Percentiles rank a stretch among this genome's conserved stretches.
phyloP scores from a whole-genome alignment of 345 rosid species.

The Gossypioides kirkii region DNA sequence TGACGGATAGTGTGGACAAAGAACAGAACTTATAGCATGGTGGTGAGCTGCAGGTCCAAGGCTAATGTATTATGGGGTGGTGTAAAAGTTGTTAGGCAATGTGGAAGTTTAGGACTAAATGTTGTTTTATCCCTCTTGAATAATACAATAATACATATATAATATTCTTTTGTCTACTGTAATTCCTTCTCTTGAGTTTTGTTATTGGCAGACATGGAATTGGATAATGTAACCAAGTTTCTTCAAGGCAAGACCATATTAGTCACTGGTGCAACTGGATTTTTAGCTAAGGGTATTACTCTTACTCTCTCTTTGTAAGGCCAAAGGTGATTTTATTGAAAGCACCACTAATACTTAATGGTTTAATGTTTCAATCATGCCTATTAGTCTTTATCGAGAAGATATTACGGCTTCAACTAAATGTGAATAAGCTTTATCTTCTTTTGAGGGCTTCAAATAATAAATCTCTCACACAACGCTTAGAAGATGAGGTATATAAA shows the following conservation, averaged over 20 bases:
- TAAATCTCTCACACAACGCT: conserved; percentile 33
- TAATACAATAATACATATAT: no score
- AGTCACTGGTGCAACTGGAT: not conserved
- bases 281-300: conserved; percentile 18
- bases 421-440: conserved; percentile 50
- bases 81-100: no score
- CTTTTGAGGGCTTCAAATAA: conserved; percentile 41
- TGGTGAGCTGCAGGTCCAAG: no score
- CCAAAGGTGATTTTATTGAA: no score
- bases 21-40: no score
- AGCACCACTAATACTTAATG: not conserved
- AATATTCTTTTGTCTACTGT: no score
- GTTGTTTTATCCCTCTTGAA: no score
- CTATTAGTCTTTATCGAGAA: conserved; percentile 44
- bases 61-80: no score
- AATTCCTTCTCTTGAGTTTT: not conserved
- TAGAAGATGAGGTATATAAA: conserved; percentile 36
- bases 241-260: not conserved
- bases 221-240: not conserved
- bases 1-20: no score
- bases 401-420: conserved; percentile 42
- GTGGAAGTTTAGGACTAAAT: no score
- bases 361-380: not conserved
- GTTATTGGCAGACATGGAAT: not conserved
- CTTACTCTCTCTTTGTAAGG: not conserved